Base-by-base conservation (phyloP, 2,329 filamentous ascomycete species). In the Xylaria digitata region DNA sequence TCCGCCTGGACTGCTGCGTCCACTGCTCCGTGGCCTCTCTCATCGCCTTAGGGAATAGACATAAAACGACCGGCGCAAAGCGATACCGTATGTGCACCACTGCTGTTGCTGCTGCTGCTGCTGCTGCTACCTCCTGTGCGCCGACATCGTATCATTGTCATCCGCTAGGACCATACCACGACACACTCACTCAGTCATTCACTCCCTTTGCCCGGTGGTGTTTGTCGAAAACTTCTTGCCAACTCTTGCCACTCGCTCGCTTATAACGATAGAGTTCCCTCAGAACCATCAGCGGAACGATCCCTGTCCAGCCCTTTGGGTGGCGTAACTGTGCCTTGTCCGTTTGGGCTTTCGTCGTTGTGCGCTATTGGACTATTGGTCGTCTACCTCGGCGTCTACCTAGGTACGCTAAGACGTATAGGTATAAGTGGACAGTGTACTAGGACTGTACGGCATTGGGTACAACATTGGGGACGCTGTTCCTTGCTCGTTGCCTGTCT, bases 301-400 rank as follows among this genome's bases (percentile, higher is more conserved):
- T 71, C 73, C 70, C 70, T 73, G 73, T 63, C 67, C 72, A 70
- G 74, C 74, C 74, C 75, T 74, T 72, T 72, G 70, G 69, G 73
- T 75, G 66, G 75, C 72, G 67, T 66, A 52, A 55, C 72, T 75
- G 72, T 73, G 72, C 72, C 71, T 54, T 69, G 58, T 61, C 50
- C 32, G 49, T 49, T 61, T 56, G 37, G 62, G 21, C 62, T 30
- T 46, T 52, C 19, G 61, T 45, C 11, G 46, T 46, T 46, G 17
- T 42, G 17, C 45, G 37, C 40, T 48, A 26, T 50, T 52, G 6
- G 50, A 52, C 50, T 26, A 11, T n/a, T 34, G 32, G 26, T 42
- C 50, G 34, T 37, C 53, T 57, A 37, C 32, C 34, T 55, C 9
- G 21, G 30, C 34, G 34, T 40, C 40, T 50, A 15, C 17, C 19